Base-by-base conservation (phyloP, 805 yeast species). In the Pichia californica region DNA sequence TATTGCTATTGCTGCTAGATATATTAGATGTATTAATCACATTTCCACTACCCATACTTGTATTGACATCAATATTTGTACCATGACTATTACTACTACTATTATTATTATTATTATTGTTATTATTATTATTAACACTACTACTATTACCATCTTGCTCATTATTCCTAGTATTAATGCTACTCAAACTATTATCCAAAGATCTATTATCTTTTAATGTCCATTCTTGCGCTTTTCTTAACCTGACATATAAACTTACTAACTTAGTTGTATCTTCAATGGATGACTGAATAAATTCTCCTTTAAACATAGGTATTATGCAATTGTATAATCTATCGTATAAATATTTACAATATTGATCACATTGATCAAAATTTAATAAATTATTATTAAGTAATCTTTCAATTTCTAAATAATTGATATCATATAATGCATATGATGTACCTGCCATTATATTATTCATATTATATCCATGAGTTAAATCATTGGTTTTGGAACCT, bases 241-340 rank as follows among this genome's bases (percentile, higher is more conserved):
- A 47, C 20, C 56, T 51, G n/a, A 63, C 41, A 47, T 64, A 64
- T 9, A 66, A 41, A 19, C 59, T 58, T 1, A 77, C 71, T 41
- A 77, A 58, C 36, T 67, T 69, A 52, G 77, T 78, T 19, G 74
- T 59, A 52, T 79, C 82, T 49, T 79, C 85, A 3, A 79, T 69
- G 0, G 83, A 79, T 0, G 72, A 70, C 16, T 71, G 63, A 31
- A 77, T 51, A 4, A 64, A 61, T 26, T 70, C 76, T n/a, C 76
- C 71, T 40, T 57, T 55, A 52, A 78, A 79, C 8, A 79, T 48
- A 1, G 81, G 74, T 20, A 66, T 54, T 0, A 73, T 63, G 6
- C 69, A 53, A 3, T 67, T 55, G 9, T 69, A 60, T 1, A 79
- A 58, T 7, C 73, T 56, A 2, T 68, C 54, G 79, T 81, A 77